Evolutionary conservation across 1,139 yeast species (phyloP).

Genomic region (Pichia sp.): DNA sequence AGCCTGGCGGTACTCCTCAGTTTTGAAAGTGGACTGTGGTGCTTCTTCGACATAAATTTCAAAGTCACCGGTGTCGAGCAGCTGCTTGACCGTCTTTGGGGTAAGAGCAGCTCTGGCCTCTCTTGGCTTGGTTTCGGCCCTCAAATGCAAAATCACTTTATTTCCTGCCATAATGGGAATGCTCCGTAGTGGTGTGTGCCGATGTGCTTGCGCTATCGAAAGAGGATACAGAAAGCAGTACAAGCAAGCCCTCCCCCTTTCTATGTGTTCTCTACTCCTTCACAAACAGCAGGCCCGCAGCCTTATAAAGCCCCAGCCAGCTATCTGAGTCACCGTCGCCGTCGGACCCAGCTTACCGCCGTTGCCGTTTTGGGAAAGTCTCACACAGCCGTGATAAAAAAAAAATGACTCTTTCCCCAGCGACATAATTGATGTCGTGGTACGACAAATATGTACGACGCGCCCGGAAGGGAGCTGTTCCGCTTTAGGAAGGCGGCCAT

Average conservation of each 20-base stretch:
- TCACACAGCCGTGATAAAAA: too few relatives aligned
- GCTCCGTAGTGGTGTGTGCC: not conserved
- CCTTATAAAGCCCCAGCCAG: not conserved
- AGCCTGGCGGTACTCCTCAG: slow-evolving; percentile 66
- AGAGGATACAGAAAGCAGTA: too few relatives aligned
- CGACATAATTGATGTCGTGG: not conserved
- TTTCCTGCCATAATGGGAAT: slow-evolving; percentile 19
- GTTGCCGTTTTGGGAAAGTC: not conserved
- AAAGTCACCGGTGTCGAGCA: slow-evolving; percentile 78
- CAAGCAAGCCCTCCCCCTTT: not conserved
- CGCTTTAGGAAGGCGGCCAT: not conserved
- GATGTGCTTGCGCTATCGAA: not conserved
- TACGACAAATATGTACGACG: not conserved
- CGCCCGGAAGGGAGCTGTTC: not conserved
- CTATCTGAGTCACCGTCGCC: slow-evolving; percentile 1
- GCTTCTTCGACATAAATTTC: slow-evolving; percentile 83
- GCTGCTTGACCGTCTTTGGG: slow-evolving; percentile 80
- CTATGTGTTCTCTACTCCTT: not conserved
- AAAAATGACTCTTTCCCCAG: not conserved
- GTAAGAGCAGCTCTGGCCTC: slow-evolving; percentile 98
- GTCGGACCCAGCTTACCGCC: not conserved
- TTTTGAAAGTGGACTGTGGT: slow-evolving; percentile 72
- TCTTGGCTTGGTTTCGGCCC: slow-evolving; percentile 95
- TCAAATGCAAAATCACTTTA: slow-evolving; percentile 62
- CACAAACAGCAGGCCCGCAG: slow-evolving; percentile 4